Evolutionary conservation across 2,329 filamentous ascomycete genomes (phyloP), one percentile per base, ranked within the genome.

Genomic region (Calonectria honghensis): DNA sequence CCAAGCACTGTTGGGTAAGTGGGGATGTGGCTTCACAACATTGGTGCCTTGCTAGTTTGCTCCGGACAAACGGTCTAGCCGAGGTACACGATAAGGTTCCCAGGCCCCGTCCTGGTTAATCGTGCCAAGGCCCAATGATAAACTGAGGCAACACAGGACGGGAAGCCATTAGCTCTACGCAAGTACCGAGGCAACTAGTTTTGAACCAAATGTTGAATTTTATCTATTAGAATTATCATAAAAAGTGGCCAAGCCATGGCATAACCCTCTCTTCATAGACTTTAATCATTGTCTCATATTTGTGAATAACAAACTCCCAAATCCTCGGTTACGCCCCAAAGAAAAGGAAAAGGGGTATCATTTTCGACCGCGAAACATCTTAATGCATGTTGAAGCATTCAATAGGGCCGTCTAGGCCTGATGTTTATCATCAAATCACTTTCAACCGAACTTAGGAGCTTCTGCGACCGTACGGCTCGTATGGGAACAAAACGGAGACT

Each of bases 401-500:
- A 54, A 52, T 54, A 29, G 51, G 51, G 27, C 68, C 13, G 27
- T 59, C 57, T 24, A 31, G 39, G 41, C 57, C 57, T 70, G 45
- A 45, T 52, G 27, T 64, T 64, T 45, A 13, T 57, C 6, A 50
- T 70, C 10, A 45, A 63, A 63, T 29, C 18, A 63, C 39, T 41
- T 13, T 32, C 27, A n/a, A 32, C 24, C 24, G 35, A 24, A 7
- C 61, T 65, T 35, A 65, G 16, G 80, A 85, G 51, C 83, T 85
- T 68, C 84, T 79, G n/a, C 81, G 78, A 20, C 83, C 83, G 81
- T 91, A 93, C 0, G 92, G 93, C 85, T 94, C 93, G 80, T 93
- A 94, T 0, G 93, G 93, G 74, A 94, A 93, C 9, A 87, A 66
- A 0, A 86, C 88, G 6, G 91, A 89, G 20, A 93, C 85, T 1